Conservation (phyloP, 768 basidiomycete genomes). For the Coprinopsis strossmayeri region DNA sequence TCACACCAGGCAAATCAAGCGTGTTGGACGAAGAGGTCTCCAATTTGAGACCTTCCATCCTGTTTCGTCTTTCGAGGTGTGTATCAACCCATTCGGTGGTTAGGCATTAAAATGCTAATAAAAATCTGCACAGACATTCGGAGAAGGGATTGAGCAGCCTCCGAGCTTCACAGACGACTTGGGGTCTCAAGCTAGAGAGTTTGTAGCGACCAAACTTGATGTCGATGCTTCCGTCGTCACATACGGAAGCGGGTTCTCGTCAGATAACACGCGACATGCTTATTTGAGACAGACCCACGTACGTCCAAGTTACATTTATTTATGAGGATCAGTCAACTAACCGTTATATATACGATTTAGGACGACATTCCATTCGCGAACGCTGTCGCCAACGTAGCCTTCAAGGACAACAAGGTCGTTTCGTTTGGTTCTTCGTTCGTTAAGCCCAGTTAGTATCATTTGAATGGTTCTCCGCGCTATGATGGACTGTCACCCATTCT, state of each 20-base stretch:
- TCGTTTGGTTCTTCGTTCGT: constrained; percentile 29
- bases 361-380: constrained; percentile 25
- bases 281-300: constrained; percentile 12
- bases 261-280: constrained; percentile 18
- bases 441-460: constrained; percentile 22
- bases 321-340: not conserved
- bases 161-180: constrained; percentile 18
- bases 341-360: constrained; percentile 9
- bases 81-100: not conserved
- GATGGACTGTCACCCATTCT: not conserved
- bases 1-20: not conserved
- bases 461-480: constrained; percentile 1
- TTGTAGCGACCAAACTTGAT: constrained; percentile 18
- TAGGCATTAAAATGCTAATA: not conserved
- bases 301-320: not conserved
- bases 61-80: not conserved
- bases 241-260: constrained; percentile 22
- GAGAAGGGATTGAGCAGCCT: constrained; percentile 24
- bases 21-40: not conserved
- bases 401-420: constrained; percentile 18
- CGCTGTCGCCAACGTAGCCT: constrained; percentile 24
- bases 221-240: constrained; percentile 16
- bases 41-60: not conserved
- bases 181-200: constrained; percentile 20
- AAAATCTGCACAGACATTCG: constrained; percentile 22